Conservation (phyloP, 352 stramenopile genomes). For the Phytophthora tubulina region DNA sequence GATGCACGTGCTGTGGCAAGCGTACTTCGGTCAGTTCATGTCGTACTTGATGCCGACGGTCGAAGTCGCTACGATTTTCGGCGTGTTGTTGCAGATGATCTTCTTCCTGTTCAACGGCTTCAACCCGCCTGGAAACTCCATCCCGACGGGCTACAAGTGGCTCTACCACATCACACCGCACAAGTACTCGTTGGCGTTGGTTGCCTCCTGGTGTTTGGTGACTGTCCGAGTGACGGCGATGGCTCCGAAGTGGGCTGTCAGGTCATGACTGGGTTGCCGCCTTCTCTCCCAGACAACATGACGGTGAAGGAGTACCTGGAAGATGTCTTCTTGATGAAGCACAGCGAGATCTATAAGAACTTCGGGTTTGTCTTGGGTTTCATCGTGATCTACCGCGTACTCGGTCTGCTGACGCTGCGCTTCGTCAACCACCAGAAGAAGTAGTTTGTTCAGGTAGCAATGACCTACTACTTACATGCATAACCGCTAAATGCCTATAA, state of each 20-base stretch:
- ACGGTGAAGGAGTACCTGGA: slow-evolving; percentile 51
- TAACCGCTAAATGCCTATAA: no score
- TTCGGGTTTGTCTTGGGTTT: slow-evolving; percentile 38
- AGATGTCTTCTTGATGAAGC: slow-evolving; percentile 49
- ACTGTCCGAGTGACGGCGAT: slow-evolving; percentile 34
- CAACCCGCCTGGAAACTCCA: slow-evolving; percentile 18
- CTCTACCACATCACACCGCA: slow-evolving; percentile 32
- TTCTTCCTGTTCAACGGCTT: slow-evolving; percentile 28
- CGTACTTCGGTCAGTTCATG: slow-evolving; percentile 39
- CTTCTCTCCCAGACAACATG: slow-evolving; percentile 27
- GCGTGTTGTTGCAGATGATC: slow-evolving; percentile 25
- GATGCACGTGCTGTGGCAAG: slow-evolving; percentile 29
- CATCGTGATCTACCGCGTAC: slow-evolving; percentile 38
- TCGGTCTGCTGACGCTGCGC: slow-evolving; percentile 21
- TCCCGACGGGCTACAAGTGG: slow-evolving; percentile 20
- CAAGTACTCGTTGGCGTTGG: slow-evolving; percentile 20
- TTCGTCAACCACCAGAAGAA: no score
- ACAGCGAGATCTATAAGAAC: slow-evolving; percentile 40
- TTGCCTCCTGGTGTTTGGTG: slow-evolving; percentile 17
- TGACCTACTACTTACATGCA: no score
- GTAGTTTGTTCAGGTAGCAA: neutral
- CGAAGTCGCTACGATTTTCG: slow-evolving; percentile 54
- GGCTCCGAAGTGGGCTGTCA: slow-evolving; percentile 41
- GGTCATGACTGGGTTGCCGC: slow-evolving; percentile 37
- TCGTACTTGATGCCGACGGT: slow-evolving; percentile 44